Evolutionary conservation across 352 stramenopile species (phyloP), one percentile per base, ranked within the genome.

Genomic region (Phytophthora crassamura): DNA sequence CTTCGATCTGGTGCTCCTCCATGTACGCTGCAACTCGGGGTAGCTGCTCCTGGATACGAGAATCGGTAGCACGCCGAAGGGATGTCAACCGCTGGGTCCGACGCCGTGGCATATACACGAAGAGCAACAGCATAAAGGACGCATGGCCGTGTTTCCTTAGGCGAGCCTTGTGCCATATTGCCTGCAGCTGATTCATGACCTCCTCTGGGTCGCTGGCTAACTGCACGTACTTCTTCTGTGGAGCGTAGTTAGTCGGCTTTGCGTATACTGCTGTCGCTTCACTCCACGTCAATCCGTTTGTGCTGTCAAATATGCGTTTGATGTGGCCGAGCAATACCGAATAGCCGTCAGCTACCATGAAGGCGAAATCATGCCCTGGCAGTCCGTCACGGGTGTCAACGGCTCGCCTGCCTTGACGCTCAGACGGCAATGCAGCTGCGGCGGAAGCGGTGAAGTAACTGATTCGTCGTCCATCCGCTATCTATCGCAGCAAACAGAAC

Each of bases 11-110:
- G n/a, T n/a, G n/a, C n/a, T n/a, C n/a, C n/a, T n/a, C n/a, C n/a
- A n/a, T n/a, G n/a, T n/a, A n/a, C n/a, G n/a, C 33, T 4, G 34
- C 42, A 38, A 48, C 42, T 2, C 54, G 32, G 14, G 34, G 54
- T 28, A 54, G 5, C 22, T 62, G 54, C 42, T 54, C 54, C n/a
- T 54, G 41, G 20, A 62, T 62, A 5, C 42, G 42, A 12, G 5
- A 40, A 42, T 52, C 32, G 5, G 42, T 62, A 6, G 33, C 42
- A 0, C 41, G 54, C 1, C 54, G 32, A 15, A 48, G 42, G 4
- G 41, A 53, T 15, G 54, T 62, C 33, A 54, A 15, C 0, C 54
- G 42, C 7, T 62, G 42, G 7, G 28, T n/a, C 35, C 41, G 16
- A 6, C 9, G 33, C 7, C 48, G 33, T 12, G 15, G 15, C n/a